Conservation (phyloP, 768 basidiomycete genomes). For the Naematelia aurantialba region DNA sequence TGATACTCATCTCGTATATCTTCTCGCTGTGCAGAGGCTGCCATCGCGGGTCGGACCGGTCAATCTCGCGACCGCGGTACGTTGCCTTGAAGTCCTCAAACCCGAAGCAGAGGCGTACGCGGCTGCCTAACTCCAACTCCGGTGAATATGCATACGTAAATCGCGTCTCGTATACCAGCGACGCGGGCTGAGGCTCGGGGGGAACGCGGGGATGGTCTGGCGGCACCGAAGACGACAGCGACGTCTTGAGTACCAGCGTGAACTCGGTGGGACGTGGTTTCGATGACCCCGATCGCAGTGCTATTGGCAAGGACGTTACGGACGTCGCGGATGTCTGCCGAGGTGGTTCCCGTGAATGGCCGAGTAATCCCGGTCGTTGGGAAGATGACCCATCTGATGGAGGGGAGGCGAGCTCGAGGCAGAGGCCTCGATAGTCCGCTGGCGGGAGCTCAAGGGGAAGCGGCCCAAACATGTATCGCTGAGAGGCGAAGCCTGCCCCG, state of each 20-base stretch:
- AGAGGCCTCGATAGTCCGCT: constrained; percentile 19
- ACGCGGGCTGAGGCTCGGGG: constrained; percentile 28
- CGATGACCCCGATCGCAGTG: too few species aligned
- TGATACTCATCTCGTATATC: constrained; percentile 48
- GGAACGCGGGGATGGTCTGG: constrained; percentile 35
- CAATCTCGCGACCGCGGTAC: constrained; percentile 46
- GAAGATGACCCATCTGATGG: background rate
- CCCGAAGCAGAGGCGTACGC: constrained; percentile 18
- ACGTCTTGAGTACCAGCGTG: constrained; percentile 47
- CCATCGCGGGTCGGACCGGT: constrained; percentile 30
- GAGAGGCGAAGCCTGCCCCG: constrained; percentile 53
- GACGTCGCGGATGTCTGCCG: background rate
- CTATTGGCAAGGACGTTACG: too few species aligned
- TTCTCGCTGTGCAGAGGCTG: constrained; percentile 34
- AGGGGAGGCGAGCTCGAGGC: constrained; percentile 20
- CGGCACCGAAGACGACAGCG: constrained; percentile 20
- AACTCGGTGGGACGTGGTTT: constrained; percentile 11
- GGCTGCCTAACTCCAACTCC: background rate
- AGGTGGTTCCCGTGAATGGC: too few species aligned
- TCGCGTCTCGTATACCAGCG: constrained; percentile 41
- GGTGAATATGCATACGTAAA: constrained; percentile 19
- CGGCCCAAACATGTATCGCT: constrained; percentile 45
- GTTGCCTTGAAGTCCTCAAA: constrained; percentile 45
- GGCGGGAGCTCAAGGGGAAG: constrained; percentile 34
- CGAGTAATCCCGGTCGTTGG: too few species aligned